Percentiles rank a stretch among this genome's conserved stretches.
Conservation (phyloP, 2,329 filamentous ascomycete species). For the Cylindrodendrum hubeiense region DNA sequence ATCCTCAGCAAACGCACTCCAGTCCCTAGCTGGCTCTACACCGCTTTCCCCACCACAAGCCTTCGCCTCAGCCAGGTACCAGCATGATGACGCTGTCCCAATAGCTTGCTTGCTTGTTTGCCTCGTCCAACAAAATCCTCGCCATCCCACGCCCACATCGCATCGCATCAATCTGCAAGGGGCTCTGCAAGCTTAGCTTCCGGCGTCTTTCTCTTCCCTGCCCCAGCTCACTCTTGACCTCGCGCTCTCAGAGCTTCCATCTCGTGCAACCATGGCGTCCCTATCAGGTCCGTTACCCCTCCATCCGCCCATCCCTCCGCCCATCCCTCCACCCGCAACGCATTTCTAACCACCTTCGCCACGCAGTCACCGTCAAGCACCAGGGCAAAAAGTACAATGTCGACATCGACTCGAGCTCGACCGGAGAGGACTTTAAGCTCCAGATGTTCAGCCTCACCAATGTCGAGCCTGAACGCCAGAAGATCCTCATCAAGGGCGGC, state of each 20-base stretch:
- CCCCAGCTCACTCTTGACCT: neutral
- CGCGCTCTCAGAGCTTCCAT: constrained; percentile 26
- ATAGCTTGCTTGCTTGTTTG: constrained; percentile 16
- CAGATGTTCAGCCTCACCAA: constrained; percentile 96
- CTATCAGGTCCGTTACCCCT: constrained; percentile 62
- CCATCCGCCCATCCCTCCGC: constrained; percentile 16
- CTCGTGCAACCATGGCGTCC: constrained; percentile 61
- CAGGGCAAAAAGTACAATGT: constrained; percentile 95
- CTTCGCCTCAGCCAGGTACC: constrained; percentile 47
- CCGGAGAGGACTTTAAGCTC: constrained; percentile 93
- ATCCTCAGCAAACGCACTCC: constrained; percentile 8
- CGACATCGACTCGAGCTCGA: constrained; percentile 86
- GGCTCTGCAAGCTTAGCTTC: constrained; percentile 14
- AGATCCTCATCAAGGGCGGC: constrained; percentile 93
- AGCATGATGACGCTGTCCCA: constrained; percentile 46
- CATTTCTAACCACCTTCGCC: constrained; percentile 31
- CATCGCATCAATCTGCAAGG: constrained; percentile 17
- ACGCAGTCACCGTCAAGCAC: constrained; percentile 89
- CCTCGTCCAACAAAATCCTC: constrained; percentile 13
- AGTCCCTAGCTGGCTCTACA: constrained; percentile 34
- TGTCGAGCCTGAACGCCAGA: constrained; percentile 96
- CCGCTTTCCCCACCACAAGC: constrained; percentile 44
- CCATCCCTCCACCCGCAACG: neutral
- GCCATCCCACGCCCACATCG: constrained; percentile 13
- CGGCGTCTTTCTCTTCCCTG: constrained; percentile 1